A percentile compares a stretch with the other conserved stretches of the same genome.
These are phyloP conservation scores for Millerozyma miso DNA, from an alignment of 805 yeast genomes.

Conservation along the genomic window DNA sequence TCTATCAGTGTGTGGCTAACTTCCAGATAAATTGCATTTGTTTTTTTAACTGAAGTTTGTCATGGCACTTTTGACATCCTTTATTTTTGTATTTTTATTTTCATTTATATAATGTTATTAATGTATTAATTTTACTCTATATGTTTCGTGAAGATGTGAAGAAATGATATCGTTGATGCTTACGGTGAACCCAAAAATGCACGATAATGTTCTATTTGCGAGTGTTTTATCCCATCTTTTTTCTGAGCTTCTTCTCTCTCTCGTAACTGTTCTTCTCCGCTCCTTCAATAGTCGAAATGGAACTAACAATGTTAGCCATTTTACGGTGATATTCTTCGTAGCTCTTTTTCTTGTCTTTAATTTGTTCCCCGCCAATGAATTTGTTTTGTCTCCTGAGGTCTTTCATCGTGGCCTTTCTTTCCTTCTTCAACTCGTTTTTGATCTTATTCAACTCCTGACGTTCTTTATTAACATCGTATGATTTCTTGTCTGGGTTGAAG, in stretches of 20 bases:
- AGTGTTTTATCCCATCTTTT: too few relatives aligned
- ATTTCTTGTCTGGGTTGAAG: constrained; percentile 92
- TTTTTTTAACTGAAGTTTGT: too few relatives aligned
- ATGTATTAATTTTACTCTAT: background rate
- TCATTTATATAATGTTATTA: background rate
- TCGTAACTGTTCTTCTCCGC: constrained; percentile 91
- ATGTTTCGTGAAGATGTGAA: background rate
- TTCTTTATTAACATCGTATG: constrained; percentile 77
- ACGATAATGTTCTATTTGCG: too few relatives aligned
- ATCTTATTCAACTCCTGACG: constrained; percentile 82
- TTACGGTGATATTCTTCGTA: constrained; percentile 81
- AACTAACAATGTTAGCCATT: constrained; percentile 81
- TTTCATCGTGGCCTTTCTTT: constrained; percentile 79
- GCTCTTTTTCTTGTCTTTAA: constrained; percentile 69
- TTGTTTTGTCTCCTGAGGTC: constrained; percentile 87
- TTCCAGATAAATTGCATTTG: too few relatives aligned
- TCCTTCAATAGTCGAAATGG: constrained; percentile 91
- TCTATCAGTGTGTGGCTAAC: too few relatives aligned
- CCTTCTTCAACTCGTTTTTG: constrained; percentile 83
- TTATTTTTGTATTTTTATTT: background rate
- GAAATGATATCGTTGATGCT: too few relatives aligned
- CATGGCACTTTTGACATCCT: background rate
- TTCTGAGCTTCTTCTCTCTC: constrained; percentile 67
- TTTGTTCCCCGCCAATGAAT: constrained; percentile 82
- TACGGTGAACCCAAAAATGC: too few relatives aligned